Percentiles rank a stretch among this genome's conserved stretches.
These are phyloP conservation scores for Piper betle DNA, from an alignment of 164 flowering plant genomes.

Conservation along the genomic window DNA sequence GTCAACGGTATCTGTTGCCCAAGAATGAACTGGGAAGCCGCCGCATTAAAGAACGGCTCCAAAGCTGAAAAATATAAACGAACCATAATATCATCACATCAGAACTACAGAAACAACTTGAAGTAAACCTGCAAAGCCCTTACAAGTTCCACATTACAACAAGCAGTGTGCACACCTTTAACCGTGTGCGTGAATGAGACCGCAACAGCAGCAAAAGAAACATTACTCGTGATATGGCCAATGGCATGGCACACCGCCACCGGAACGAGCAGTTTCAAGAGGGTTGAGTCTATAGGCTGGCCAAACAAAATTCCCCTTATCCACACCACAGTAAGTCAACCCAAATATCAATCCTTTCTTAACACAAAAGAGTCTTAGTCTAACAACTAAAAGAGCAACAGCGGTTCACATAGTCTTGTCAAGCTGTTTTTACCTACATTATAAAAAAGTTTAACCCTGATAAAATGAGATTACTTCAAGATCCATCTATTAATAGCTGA, in stretches of 20 bases:
- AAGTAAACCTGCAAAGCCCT: too few species aligned
- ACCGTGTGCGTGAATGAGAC: conserved; percentile 90
- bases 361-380: too few species aligned
- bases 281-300: conserved; percentile 83
- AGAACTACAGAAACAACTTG: background rate
- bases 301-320: conserved; percentile 1
- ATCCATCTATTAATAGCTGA: too few species aligned
- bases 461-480: too few species aligned
- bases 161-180: conserved; percentile 38
- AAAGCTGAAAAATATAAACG: conserved; percentile 37
- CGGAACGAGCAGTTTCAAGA: conserved; percentile 72
- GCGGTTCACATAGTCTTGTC: too few species aligned
- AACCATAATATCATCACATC: background rate
- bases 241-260: conserved; percentile 90
- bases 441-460: too few species aligned
- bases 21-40: conserved; percentile 92
- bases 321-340: background rate
- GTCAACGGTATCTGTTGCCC: conserved; percentile 69
- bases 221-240: conserved; percentile 95
- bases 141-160: too few species aligned
- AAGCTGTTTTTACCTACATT: too few species aligned
- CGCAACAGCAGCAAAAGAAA: conserved; percentile 94
- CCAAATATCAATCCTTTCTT: too few species aligned
- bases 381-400: too few species aligned
- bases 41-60: conserved; percentile 97